A percentile compares a stretch with the other conserved stretches of the same genome.
phyloP scores from a whole-genome alignment of 495 filamentous ascomycete genomes.

The Hypoxylon fuscum region DNA sequence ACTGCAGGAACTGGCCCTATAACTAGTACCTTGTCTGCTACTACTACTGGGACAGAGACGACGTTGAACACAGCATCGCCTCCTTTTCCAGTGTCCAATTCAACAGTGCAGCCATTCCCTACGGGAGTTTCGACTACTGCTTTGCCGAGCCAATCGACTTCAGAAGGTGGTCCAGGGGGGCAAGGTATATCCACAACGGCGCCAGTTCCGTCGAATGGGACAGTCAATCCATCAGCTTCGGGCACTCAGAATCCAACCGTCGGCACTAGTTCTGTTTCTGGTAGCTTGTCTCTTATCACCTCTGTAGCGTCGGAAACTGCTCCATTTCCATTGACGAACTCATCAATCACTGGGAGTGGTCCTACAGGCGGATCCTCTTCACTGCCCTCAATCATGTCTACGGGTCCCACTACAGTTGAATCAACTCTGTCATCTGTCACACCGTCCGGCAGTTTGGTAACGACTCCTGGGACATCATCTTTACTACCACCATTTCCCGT shows the following conservation, averaged over 20 bases:
- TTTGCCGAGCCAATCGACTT: slow-evolving; percentile 9
- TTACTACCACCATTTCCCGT: slow-evolving; percentile 21
- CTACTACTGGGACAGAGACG: slow-evolving; percentile 3
- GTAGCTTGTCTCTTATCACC: slow-evolving; percentile 3
- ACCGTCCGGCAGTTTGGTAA: not conserved
- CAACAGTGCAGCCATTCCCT: slow-evolving; percentile 15
- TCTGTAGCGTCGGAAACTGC: slow-evolving; percentile 13
- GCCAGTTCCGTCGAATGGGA: slow-evolving; percentile 3
- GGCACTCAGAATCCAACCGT: slow-evolving; percentile 1
- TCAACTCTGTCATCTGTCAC: not conserved
- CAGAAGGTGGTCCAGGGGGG: not conserved
- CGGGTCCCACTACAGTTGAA: not conserved
- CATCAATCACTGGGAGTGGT: slow-evolving; percentile 13
- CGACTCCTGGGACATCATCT: slow-evolving; percentile 1
- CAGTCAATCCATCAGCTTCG: slow-evolving; percentile 1
- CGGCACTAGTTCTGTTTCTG: not conserved
- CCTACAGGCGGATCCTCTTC: slow-evolving; percentile 14
- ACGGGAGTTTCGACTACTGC: slow-evolving; percentile 11
- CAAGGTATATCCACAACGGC: slow-evolving; percentile 9
- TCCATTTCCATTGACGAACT: slow-evolving; percentile 36
- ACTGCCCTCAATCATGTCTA: slow-evolving; percentile 8
- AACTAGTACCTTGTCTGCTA: slow-evolving; percentile 10
- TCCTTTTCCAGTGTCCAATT: slow-evolving; percentile 15
- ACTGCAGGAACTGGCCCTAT: slow-evolving; percentile 17
- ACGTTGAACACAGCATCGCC: slow-evolving; percentile 12